A percentile compares a stretch with the other conserved stretches of the same genome.
phyloP scores from a whole-genome alignment of 2,329 filamentous ascomycete species.

The Arthrobotrys pseudoclavata region DNA sequence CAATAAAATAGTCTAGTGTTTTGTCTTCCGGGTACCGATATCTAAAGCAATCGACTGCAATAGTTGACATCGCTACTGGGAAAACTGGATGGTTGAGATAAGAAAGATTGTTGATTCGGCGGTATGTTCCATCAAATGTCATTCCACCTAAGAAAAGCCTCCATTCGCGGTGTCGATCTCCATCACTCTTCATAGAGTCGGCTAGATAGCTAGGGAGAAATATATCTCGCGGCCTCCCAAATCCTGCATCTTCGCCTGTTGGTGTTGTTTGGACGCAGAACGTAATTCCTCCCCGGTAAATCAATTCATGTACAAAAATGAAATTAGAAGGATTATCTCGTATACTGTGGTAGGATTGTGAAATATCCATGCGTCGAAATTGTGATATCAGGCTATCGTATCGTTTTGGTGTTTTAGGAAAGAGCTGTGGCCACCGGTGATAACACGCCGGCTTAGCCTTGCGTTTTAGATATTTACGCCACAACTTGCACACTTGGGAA shows the following conservation, averaged over 20 bases:
- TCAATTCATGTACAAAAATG: constrained; percentile 39
- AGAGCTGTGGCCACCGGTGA: constrained; percentile 26
- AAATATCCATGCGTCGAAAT: constrained; percentile 15
- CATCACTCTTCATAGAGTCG: constrained; percentile 31
- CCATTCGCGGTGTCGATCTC: constrained; percentile 33
- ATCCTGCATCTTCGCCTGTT: constrained; percentile 25
- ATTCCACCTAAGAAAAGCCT: constrained; percentile 28
- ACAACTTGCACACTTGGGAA: constrained; percentile 46
- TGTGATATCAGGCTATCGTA: constrained; percentile 21
- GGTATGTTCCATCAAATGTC: constrained; percentile 30
- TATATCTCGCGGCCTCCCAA: constrained; percentile 34
- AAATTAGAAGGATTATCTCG: constrained; percentile 20
- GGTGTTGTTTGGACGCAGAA: constrained; percentile 44
- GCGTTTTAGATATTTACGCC: constrained; percentile 38
- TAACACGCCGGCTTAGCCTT: constrained; percentile 46
- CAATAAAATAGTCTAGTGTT: constrained; percentile 44
- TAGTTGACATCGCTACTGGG: constrained; percentile 18
- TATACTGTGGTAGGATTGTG: constrained; percentile 21
- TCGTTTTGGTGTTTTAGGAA: constrained; percentile 2
- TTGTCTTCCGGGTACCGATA: constrained; percentile 45
- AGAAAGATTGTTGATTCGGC: constrained; percentile 33
- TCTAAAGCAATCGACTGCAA: constrained; percentile 44
- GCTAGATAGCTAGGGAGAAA: constrained; percentile 30
- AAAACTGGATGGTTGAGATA: constrained; percentile 47
- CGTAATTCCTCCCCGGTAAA: constrained; percentile 42